These are phyloP conservation scores for Xylaria flabelliformis DNA, from an alignment of 495 filamentous ascomycete species.

Conservation along the genomic window DNA sequence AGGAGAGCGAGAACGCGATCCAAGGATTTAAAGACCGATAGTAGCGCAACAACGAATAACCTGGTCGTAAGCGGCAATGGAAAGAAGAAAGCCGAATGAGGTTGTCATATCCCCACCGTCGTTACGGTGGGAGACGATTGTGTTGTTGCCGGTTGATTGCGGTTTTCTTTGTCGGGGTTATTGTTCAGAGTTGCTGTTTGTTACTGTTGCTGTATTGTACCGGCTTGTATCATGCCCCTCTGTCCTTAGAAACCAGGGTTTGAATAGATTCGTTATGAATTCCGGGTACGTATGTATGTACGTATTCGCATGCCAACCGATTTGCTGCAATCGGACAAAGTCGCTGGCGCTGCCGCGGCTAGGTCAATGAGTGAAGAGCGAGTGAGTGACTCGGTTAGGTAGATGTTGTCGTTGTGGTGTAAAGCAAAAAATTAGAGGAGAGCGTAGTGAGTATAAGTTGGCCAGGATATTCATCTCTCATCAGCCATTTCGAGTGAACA, in stretches of 20 bases:
- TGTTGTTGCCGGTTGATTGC: slow-evolving; percentile 5
- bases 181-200: neutral
- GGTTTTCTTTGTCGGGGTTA: neutral
- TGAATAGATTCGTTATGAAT: neutral
- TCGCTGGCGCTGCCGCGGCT: neutral
- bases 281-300: neutral
- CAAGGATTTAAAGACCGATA: slow-evolving; percentile 19
- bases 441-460: slow-evolving; percentile 20
- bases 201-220: neutral
- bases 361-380: neutral
- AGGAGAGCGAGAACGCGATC: neutral
- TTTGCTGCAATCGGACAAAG: neutral
- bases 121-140: neutral
- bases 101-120: neutral
- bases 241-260: neutral
- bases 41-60: slow-evolving; percentile 17
- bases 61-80: neutral
- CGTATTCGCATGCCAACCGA: neutral
- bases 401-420: neutral
- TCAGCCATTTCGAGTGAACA: slow-evolving; percentile 19
- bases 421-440: slow-evolving; percentile 8
- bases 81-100: slow-evolving; percentile 6
- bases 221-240: neutral
- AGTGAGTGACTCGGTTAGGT: neutral
- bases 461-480: slow-evolving; percentile 36